Conservation (phyloP, 164 flowering plant species). For the Aristolochia californica region DNA sequence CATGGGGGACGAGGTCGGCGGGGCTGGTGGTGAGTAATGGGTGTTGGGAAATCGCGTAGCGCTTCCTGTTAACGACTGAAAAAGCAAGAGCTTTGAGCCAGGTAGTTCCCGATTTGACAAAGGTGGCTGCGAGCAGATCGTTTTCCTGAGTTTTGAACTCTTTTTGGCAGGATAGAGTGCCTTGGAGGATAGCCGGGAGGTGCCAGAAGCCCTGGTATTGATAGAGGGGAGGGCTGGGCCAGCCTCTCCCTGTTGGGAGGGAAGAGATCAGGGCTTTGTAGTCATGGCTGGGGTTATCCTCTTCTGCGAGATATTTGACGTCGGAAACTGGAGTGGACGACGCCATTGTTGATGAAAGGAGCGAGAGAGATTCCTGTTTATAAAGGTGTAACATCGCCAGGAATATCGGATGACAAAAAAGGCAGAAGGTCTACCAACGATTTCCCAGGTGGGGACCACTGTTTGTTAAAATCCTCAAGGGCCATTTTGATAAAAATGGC, state of each 20-base stretch:
- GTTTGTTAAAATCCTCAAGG: too few species aligned
- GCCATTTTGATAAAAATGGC: too few species aligned
- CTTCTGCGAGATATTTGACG: not conserved
- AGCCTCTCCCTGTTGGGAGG: not conserved
- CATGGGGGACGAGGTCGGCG: not conserved
- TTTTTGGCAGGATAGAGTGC: not conserved
- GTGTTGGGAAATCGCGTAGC: not conserved
- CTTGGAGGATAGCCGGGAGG: not conserved
- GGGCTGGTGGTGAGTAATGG: not conserved
- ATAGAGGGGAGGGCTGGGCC: not conserved
- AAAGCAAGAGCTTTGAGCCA: slow-evolving; percentile 3
- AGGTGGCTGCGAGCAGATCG: not conserved
- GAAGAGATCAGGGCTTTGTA: not conserved
- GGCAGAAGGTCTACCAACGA: too few species aligned
- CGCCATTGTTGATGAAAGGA: too few species aligned
- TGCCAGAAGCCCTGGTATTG: not conserved
- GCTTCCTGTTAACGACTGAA: not conserved
- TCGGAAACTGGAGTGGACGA: too few species aligned
- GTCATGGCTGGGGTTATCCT: not conserved
- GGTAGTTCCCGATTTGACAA: not conserved
- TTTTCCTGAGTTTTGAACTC: not conserved
- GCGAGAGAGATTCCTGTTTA: too few species aligned
- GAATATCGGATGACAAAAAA: too few species aligned
- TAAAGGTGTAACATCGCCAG: too few species aligned
- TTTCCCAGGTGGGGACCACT: too few species aligned